Evolutionary conservation across 2,329 filamentous ascomycete species (phyloP).

Genomic region (Falciphora oryzae): DNA sequence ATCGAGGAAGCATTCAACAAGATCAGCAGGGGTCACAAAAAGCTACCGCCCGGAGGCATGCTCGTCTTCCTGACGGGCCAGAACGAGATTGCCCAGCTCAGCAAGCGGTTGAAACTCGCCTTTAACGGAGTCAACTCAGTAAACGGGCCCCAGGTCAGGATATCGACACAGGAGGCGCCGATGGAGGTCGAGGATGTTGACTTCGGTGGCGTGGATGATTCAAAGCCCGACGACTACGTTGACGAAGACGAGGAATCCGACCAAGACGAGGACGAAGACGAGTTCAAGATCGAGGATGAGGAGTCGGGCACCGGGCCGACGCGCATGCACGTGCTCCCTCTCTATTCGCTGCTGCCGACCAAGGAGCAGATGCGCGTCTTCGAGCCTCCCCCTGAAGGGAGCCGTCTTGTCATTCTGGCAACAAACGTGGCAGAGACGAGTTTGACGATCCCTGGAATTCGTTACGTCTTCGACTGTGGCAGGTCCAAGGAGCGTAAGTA

Average conservation of each 20-base stretch:
- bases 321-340: conserved; percentile 81
- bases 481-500: conserved; percentile 89
- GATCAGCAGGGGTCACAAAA: conserved; percentile 78
- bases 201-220: conserved; percentile 67
- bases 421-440: conserved; percentile 98
- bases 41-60: conserved; percentile 84
- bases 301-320: conserved; percentile 54
- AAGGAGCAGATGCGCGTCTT: conserved; percentile 90
- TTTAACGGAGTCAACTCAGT: conserved; percentile 53
- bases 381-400: conserved; percentile 73
- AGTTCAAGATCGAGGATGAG: conserved; percentile 63
- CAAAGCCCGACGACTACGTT: conserved; percentile 43
- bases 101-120: conserved; percentile 67
- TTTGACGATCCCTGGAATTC: conserved; percentile 90
- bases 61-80: conserved; percentile 93
- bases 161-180: conserved; percentile 71
- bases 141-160: conserved; percentile 61
- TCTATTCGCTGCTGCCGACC: conserved; percentile 89
- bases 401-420: conserved; percentile 79
- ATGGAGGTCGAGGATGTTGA: conserved; percentile 85
- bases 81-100: conserved; percentile 82
- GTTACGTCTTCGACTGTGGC: conserved; percentile 94
- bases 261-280: conserved; percentile 51
- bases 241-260: conserved; percentile 55
- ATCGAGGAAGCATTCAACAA: conserved; percentile 87